Conservation (phyloP, 441 rosid species). For the Pelargonium citronellum region DNA sequence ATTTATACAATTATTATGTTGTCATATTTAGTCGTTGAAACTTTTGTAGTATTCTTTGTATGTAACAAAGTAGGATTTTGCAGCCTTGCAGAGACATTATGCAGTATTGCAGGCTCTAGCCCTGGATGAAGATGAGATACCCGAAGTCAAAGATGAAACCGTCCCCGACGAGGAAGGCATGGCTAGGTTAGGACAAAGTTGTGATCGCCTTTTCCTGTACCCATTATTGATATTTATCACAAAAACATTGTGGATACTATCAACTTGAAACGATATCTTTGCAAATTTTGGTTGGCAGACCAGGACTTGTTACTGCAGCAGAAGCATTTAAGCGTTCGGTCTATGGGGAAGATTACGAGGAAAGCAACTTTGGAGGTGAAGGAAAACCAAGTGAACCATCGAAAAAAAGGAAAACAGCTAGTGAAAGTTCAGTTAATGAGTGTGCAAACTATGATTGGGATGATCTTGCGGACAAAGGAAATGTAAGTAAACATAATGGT, state of each 20-base stretch:
- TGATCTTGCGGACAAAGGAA: constrained; percentile 66
- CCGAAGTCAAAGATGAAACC: constrained; percentile 67
- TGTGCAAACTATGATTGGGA: constrained; percentile 54
- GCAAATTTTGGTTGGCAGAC: constrained; percentile 32
- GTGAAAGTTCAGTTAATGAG: constrained; percentile 42
- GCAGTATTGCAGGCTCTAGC: constrained; percentile 85
- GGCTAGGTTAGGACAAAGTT: constrained; percentile 45
- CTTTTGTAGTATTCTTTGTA: constrained; percentile 7
- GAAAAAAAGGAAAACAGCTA: constrained; percentile 57
- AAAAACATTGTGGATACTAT: background rate
- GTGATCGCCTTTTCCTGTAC: constrained; percentile 1
- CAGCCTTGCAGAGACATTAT: constrained; percentile 94
- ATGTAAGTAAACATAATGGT: constrained; percentile 54
- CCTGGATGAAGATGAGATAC: constrained; percentile 72
- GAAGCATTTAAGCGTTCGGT: constrained; percentile 70
- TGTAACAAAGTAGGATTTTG: constrained; percentile 21
- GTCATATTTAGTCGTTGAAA: background rate
- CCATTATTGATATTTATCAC: background rate
- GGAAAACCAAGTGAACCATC: constrained; percentile 45
- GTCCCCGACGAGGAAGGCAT: constrained; percentile 85
- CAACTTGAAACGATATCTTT: background rate
- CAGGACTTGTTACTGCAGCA: constrained; percentile 51
- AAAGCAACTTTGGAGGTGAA: constrained; percentile 32
- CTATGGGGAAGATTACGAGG: constrained; percentile 58
- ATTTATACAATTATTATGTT: background rate